Conservation (phyloP, 176 grass and related monocot species). For the Aegilops tauschii region DNA sequence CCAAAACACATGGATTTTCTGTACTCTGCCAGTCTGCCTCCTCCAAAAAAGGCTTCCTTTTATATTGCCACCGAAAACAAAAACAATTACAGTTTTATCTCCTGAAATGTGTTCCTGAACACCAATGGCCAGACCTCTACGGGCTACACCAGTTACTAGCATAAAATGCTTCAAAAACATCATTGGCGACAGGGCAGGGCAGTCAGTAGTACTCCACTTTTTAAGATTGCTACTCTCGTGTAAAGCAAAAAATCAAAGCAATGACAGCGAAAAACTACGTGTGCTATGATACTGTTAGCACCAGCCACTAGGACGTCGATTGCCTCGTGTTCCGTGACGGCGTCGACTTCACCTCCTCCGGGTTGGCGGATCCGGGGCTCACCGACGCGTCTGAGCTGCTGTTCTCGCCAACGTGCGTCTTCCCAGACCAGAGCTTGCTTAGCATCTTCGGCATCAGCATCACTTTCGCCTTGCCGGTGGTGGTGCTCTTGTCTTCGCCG, state of each 20-base stretch:
- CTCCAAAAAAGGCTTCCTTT: not conserved
- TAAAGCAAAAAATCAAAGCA: conserved; percentile 26
- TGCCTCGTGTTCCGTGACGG: conserved; percentile 58
- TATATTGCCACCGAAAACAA: conserved; percentile 7
- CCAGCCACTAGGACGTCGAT: conserved; percentile 37
- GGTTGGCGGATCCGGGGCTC: conserved; percentile 72
- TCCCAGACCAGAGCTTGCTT: conserved; percentile 90
- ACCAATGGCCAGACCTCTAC: conserved; percentile 22
- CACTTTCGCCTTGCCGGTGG: conserved; percentile 47
- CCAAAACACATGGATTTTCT: not conserved
- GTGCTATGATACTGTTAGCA: not conserved
- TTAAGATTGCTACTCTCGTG: conserved; percentile 25
- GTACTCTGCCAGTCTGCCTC: not conserved
- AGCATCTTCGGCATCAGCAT: conserved; percentile 81
- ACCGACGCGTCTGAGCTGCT: conserved; percentile 82
- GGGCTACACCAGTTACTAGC: conserved; percentile 6
- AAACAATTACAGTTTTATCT: conserved; percentile 22
- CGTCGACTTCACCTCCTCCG: conserved; percentile 64
- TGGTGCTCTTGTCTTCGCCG: conserved; percentile 34
- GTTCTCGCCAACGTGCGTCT: conserved; percentile 57
- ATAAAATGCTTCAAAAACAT: conserved; percentile 16
- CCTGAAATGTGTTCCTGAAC: conserved; percentile 23
- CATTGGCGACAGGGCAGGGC: not conserved
- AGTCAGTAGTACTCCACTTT: conserved; percentile 24
- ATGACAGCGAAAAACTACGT: conserved; percentile 27